These are phyloP conservation scores for Yarrowia sp. DNA, from an alignment of 805 yeast species.

Conservation along the genomic window DNA sequence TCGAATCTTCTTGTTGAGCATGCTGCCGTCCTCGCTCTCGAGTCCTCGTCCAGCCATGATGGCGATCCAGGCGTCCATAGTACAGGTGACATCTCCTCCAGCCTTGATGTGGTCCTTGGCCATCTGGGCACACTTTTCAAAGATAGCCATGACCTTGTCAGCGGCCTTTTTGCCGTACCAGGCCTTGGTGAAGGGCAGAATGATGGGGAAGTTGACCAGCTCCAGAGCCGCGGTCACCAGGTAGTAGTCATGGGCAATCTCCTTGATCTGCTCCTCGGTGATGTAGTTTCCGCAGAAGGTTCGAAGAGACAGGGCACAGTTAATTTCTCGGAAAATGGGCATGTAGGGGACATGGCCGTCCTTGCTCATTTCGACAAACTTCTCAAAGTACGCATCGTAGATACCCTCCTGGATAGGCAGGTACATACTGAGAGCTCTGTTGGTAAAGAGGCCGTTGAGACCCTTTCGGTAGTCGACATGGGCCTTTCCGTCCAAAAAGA, in stretches of 20 bases:
- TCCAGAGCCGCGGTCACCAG: constrained; percentile 93
- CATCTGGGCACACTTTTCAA: constrained; percentile 82
- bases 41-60: constrained; percentile 55
- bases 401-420: constrained; percentile 80
- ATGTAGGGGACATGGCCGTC: constrained; percentile 74
- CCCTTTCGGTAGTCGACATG: constrained; percentile 92
- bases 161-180: constrained; percentile 97
- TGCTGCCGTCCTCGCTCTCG: constrained; percentile 54
- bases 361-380: constrained; percentile 56
- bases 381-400: constrained; percentile 77
- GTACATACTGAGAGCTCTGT: constrained; percentile 76
- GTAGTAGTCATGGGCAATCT: constrained; percentile 89
- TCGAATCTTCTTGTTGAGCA: constrained; percentile 54
- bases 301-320: constrained; percentile 90
- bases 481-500: constrained; percentile 91
- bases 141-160: constrained; percentile 88
- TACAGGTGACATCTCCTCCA: constrained; percentile 80
- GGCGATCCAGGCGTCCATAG: constrained; percentile 92
- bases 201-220: constrained; percentile 95
- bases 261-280: constrained; percentile 83
- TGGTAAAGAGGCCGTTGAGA: constrained; percentile 84
- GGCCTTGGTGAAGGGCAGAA: constrained; percentile 91
- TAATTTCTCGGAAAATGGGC: constrained; percentile 91
- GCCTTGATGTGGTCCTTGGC: constrained; percentile 76
- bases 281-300: constrained; percentile 96